Conservation (phyloP, 2,329 filamentous ascomycete genomes). For the Claviceps sp. region DNA sequence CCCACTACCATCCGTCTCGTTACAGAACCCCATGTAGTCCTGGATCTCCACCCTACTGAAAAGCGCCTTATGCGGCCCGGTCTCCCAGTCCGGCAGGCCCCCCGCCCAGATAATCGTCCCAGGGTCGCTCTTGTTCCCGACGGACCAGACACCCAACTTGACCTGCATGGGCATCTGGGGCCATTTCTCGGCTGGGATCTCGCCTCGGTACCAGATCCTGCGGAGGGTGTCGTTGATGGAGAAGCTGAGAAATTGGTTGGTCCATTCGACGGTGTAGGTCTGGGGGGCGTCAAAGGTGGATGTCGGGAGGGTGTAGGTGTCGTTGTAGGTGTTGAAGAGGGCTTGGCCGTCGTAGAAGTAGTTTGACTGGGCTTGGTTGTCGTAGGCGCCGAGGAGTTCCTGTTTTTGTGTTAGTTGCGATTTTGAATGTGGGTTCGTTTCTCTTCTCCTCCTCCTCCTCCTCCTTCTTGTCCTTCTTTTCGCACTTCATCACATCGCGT, state of each 20-base stretch:
- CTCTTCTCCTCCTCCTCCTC: not conserved
- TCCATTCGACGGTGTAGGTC: conserved; percentile 59
- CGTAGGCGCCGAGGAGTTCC: conserved; percentile 17
- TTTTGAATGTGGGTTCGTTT: not conserved
- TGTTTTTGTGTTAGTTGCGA: conserved; percentile 2
- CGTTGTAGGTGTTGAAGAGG: conserved; percentile 36
- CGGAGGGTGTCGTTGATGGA: conserved; percentile 36
- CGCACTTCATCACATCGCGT: not conserved
- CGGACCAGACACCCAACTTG: conserved; percentile 47
- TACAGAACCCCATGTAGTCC: conserved; percentile 18
- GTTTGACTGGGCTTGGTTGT: conserved; percentile 59
- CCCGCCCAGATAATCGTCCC: conserved; percentile 58
- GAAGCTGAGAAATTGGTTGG: conserved; percentile 42
- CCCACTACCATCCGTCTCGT: conserved; percentile 7
- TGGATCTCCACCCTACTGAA: conserved; percentile 15
- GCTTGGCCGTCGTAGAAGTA: conserved; percentile 60
- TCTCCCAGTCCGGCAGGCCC: conserved; percentile 28
- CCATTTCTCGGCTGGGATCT: conserved; percentile 35
- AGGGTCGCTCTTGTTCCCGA: conserved; percentile 32
- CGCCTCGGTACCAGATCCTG: conserved; percentile 25
- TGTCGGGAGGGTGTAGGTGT: conserved; percentile 30
- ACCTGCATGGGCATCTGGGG: conserved; percentile 59
- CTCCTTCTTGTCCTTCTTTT: not conserved
- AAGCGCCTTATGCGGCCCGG: conserved; percentile 14
- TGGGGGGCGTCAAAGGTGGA: conserved; percentile 32